phyloP scores from a whole-genome alignment of 192 early-diverging fungal genomes.

The Gryganskiella cystojenkinii region DNA sequence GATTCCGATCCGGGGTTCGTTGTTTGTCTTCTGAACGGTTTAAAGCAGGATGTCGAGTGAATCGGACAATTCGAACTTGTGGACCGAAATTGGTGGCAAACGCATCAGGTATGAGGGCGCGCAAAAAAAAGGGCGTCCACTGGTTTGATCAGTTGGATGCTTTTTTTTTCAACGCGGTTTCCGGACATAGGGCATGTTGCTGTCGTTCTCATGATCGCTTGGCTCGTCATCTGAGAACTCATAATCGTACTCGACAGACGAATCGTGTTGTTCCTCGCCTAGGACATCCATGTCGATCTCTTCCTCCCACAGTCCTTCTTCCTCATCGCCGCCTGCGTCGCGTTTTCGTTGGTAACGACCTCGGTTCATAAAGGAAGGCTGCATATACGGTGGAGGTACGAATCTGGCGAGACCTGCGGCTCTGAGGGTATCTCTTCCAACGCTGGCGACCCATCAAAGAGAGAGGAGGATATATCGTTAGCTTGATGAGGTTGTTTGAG shows the following conservation, averaged over 20 bases:
- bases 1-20: no score
- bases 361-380: constrained; percentile 44
- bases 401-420: constrained; percentile 41
- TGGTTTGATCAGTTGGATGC: background rate
- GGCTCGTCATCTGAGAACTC: constrained; percentile 43
- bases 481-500: background rate
- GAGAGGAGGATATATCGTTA: background rate
- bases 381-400: constrained; percentile 48
- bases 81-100: no score
- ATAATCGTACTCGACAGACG: constrained; percentile 52
- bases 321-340: constrained; percentile 14
- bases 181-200: constrained; percentile 6
- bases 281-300: constrained; percentile 53
- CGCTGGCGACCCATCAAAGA: constrained; percentile 4
- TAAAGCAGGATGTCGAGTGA: no score
- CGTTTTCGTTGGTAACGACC: constrained; percentile 35
- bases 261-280: constrained; percentile 42
- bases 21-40: no score
- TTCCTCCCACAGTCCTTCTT: constrained; percentile 27
- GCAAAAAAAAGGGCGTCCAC: no score
- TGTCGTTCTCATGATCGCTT: constrained; percentile 27
- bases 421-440: constrained; percentile 45
- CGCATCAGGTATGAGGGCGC: no score
- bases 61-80: no score
- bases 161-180: constrained; percentile 10